phyloP scores from a whole-genome alignment of 352 stramenopile genomes.

The Blastocystis sp. region DNA sequence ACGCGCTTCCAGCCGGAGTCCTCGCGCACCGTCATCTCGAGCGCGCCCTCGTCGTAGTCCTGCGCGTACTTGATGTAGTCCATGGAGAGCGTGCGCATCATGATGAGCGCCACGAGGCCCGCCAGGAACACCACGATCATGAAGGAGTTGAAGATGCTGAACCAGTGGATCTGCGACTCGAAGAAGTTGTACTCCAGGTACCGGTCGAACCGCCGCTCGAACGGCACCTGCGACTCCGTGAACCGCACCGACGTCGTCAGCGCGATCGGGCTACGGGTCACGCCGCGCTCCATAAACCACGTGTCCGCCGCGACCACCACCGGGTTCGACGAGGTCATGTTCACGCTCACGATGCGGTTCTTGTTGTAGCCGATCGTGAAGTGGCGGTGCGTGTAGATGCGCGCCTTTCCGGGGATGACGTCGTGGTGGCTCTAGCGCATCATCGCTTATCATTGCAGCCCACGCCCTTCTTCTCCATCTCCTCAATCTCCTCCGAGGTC shows the following conservation, averaged over 20 bases:
- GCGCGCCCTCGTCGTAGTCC: constrained; percentile 75
- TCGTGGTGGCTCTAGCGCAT: constrained; percentile 56
- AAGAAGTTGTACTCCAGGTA: constrained; percentile 99
- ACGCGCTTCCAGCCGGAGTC: constrained; percentile 91
- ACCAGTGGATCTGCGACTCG: constrained; percentile 98
- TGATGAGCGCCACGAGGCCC: constrained; percentile 87
- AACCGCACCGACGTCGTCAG: constrained; percentile 90
- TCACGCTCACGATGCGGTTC: constrained; percentile 93
- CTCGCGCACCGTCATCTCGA: constrained; percentile 74
- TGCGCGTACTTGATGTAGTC: constrained; percentile 85
- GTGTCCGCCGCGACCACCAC: constrained; percentile 75
- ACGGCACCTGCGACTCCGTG: constrained; percentile 84
- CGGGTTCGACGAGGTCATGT: constrained; percentile 87
- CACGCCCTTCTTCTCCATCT: constrained; percentile 77
- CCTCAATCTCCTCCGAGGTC: constrained; percentile 79
- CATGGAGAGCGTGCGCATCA: constrained; percentile 87
- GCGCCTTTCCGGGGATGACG: constrained; percentile 71
- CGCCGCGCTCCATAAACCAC: background rate
- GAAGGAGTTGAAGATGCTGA: constrained; percentile 93
- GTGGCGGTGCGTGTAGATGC: constrained; percentile 92
- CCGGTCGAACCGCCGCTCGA: constrained; percentile 90
- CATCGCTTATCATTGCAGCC: constrained; percentile 65
- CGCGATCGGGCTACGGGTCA: constrained; percentile 75
- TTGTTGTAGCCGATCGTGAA: constrained; percentile 93
- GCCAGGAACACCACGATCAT: constrained; percentile 95